Percentiles rank a stretch among this genome's conserved stretches.
These are phyloP conservation scores for Botrytis deweyae DNA, from an alignment of 2,329 filamentous ascomycete species.

Conservation along the genomic window DNA sequence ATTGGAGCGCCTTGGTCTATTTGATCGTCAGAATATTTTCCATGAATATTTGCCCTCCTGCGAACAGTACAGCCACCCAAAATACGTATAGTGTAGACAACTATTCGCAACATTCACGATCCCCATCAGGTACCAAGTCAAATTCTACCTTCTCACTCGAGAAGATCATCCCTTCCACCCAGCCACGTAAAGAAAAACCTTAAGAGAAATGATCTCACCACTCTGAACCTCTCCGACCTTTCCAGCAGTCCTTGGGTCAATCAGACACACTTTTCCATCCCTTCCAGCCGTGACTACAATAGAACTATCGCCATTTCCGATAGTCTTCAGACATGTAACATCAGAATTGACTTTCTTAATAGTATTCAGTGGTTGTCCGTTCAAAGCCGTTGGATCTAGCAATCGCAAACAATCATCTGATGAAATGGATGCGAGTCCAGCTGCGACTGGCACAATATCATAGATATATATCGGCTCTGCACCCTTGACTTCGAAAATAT, in stretches of 20 bases:
- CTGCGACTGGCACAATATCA: slow-evolving; percentile 40
- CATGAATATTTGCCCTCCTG: background rate
- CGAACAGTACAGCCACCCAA: background rate
- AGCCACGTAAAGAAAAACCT: background rate
- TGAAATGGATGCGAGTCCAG: slow-evolving; percentile 50
- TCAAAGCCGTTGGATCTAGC: slow-evolving; percentile 59
- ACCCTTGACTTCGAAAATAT: slow-evolving; percentile 33
- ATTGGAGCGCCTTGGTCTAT: slow-evolving; percentile 52
- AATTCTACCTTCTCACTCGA: slow-evolving; percentile 5
- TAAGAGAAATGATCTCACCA: slow-evolving; percentile 33
- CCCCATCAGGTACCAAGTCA: background rate
- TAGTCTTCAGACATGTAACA: slow-evolving; percentile 60
- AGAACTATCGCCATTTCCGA: slow-evolving; percentile 47
- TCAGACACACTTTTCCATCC: slow-evolving; percentile 65
- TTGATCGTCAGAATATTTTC: slow-evolving; percentile 4
- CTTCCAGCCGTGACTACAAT: slow-evolving; percentile 69
- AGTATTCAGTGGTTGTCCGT: slow-evolving; percentile 49
- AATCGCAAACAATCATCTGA: slow-evolving; percentile 70
- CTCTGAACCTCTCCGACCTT: slow-evolving; percentile 43
- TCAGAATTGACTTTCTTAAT: slow-evolving; percentile 58
- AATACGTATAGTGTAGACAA: background rate
- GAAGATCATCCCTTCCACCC: background rate
- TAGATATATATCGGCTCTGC: slow-evolving; percentile 45
- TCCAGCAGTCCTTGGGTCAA: slow-evolving; percentile 60
- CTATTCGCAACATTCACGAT: background rate